These are phyloP conservation scores for Rosa chinensis DNA, from an alignment of 306 rosid species.

Conservation along the genomic window DNA sequence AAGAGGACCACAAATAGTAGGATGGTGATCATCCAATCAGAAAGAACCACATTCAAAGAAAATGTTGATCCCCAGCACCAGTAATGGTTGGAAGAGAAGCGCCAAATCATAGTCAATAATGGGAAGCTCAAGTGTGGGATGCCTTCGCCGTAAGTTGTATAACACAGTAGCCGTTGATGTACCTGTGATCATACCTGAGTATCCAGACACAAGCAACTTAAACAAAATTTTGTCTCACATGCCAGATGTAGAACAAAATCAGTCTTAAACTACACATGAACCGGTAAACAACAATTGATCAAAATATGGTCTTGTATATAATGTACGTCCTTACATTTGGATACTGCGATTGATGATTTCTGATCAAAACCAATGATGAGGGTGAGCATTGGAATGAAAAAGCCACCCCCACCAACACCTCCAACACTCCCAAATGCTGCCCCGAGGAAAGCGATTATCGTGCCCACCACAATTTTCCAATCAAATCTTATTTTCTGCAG, in stretches of 20 bases:
- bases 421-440: conserved; percentile 93
- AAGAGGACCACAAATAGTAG: conserved; percentile 58
- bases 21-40: conserved; percentile 75
- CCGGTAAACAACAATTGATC: not conserved
- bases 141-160: conserved; percentile 58
- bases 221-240: not conserved
- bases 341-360: conserved; percentile 76
- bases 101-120: conserved; percentile 73
- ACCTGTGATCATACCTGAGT: conserved; percentile 76
- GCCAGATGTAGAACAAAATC: not conserved
- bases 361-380: not conserved
- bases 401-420: conserved; percentile 90
- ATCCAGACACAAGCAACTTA: not conserved
- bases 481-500: conserved; percentile 69
- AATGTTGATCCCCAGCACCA: conserved; percentile 73
- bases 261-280: not conserved
- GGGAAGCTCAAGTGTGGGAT: conserved; percentile 60
- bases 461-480: conserved; percentile 59
- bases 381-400: conserved; percentile 52
- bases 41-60: conserved; percentile 57
- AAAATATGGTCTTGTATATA: not conserved
- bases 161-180: conserved; percentile 59
- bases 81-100: conserved; percentile 68
- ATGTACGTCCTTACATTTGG: conserved; percentile 55
- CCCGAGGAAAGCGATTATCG: conserved; percentile 63